These are phyloP conservation scores for Chytriomyces sp. DNA, from an alignment of 192 early-diverging fungal genomes.

Conservation along the genomic window DNA sequence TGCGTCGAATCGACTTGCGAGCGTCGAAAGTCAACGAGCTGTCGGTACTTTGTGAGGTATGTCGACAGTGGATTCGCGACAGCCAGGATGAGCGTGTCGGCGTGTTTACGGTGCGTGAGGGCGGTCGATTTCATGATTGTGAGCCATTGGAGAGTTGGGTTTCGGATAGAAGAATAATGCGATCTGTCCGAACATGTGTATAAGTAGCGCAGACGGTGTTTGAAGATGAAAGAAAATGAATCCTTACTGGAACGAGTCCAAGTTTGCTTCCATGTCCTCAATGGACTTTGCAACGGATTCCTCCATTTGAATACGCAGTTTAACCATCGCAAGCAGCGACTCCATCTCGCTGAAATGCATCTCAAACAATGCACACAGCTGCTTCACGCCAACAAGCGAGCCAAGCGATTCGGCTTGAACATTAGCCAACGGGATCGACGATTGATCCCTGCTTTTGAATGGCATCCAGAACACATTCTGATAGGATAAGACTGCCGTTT, in stretches of 20 bases:
- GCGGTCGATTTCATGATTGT: neutral
- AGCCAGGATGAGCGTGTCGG: slow-evolving; percentile 46
- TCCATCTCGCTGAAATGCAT: neutral
- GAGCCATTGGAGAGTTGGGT: neutral
- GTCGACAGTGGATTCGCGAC: slow-evolving; percentile 41
- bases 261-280: neutral
- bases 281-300: slow-evolving; percentile 1
- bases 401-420: neutral
- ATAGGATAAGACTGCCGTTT: too few species aligned
- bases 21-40: slow-evolving; percentile 35
- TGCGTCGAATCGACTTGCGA: slow-evolving; percentile 34
- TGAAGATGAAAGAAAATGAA: neutral
- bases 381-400: neutral
- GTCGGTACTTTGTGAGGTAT: slow-evolving; percentile 40
- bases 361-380: neutral
- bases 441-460: neutral
- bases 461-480: neutral
- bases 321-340: neutral
- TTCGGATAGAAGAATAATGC: neutral
- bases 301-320: neutral
- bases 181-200: neutral
- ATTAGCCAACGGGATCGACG: neutral
- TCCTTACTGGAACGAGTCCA: neutral
- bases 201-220: too few species aligned
- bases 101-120: slow-evolving; percentile 36